Conservation (phyloP, 1,284 basidiomycete genomes). For the Leccinum subspadiceum region DNA sequence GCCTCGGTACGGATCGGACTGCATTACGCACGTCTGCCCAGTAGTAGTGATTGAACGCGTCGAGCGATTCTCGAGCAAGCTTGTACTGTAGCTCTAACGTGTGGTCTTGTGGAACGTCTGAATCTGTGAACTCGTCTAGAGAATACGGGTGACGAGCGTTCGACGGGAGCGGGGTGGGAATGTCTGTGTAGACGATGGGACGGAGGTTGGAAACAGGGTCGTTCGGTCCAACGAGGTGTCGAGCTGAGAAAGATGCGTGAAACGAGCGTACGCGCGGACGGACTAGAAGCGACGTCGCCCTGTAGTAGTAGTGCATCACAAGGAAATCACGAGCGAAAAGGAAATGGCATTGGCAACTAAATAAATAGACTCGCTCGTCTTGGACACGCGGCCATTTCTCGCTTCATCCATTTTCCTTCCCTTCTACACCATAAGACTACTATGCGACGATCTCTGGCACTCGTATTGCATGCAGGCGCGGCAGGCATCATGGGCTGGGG, state of each 20-base stretch:
- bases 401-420: not conserved
- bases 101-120: slow-evolving; percentile 32
- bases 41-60: slow-evolving; percentile 70
- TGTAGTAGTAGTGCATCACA: not conserved
- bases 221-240: slow-evolving; percentile 65
- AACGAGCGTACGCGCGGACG: slow-evolving; percentile 33
- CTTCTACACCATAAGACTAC: not conserved
- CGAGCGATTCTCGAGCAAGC: slow-evolving; percentile 63
- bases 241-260: slow-evolving; percentile 38
- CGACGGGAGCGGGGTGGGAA: slow-evolving; percentile 33
- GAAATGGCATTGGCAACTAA: not conserved
- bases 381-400: not conserved
- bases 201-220: slow-evolving; percentile 76
- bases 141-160: slow-evolving; percentile 63
- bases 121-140: slow-evolving; percentile 56
- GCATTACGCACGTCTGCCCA: slow-evolving; percentile 67
- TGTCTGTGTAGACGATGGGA: slow-evolving; percentile 69
- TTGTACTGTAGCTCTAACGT: slow-evolving; percentile 64
- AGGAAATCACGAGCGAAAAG: not conserved
- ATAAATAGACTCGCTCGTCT: not conserved
- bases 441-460: slow-evolving; percentile 19
- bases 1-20: not conserved
- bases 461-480: slow-evolving; percentile 41
- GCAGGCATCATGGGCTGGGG: slow-evolving; percentile 49
- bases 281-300: not conserved